phyloP scores from a whole-genome alignment of 768 basidiomycete genomes.

The Pleurotus djamor region DNA sequence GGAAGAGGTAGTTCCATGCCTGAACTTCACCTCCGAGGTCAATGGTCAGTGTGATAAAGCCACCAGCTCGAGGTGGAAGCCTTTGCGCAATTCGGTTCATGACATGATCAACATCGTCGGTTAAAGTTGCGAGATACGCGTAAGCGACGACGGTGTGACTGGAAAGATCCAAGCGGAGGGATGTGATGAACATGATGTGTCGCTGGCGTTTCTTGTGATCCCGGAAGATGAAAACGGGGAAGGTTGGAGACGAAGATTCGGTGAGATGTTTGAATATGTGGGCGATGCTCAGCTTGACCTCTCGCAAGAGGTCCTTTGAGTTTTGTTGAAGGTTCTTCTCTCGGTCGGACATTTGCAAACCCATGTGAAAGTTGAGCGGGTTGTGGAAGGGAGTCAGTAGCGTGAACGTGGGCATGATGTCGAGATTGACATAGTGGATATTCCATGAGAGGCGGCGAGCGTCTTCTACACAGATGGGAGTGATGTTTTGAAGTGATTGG shows the following conservation, averaged over 20 bases:
- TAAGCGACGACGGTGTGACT: constrained; percentile 50
- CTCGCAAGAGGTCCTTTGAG: background rate
- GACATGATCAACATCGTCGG: constrained; percentile 11
- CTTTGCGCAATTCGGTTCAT: background rate
- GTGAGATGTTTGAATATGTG: background rate
- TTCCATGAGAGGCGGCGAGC: constrained; percentile 18
- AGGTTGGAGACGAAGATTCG: constrained; percentile 8
- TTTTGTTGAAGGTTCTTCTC: constrained; percentile 5
- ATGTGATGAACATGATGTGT: constrained; percentile 46
- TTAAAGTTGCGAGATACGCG: constrained; percentile 40
- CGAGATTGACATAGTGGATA: constrained; percentile 31
- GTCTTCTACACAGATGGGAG: constrained; percentile 13
- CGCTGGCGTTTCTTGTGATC: constrained; percentile 12
- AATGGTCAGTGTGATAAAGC: background rate
- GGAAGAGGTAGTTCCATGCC: constrained; percentile 51
- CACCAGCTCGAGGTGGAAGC: background rate
- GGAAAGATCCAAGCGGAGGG: constrained; percentile 42
- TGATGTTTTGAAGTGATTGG: constrained; percentile 11
- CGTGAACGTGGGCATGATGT: constrained; percentile 16
- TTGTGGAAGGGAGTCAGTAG: constrained; percentile 1
- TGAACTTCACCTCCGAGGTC: constrained; percentile 28
- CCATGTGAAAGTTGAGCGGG: constrained; percentile 12
- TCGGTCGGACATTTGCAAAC: constrained; percentile 9
- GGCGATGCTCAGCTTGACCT: background rate
- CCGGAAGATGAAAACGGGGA: constrained; percentile 9